phyloP scores from a whole-genome alignment of 1,284 basidiomycete genomes.

The Phenoliferia sp. region DNA sequence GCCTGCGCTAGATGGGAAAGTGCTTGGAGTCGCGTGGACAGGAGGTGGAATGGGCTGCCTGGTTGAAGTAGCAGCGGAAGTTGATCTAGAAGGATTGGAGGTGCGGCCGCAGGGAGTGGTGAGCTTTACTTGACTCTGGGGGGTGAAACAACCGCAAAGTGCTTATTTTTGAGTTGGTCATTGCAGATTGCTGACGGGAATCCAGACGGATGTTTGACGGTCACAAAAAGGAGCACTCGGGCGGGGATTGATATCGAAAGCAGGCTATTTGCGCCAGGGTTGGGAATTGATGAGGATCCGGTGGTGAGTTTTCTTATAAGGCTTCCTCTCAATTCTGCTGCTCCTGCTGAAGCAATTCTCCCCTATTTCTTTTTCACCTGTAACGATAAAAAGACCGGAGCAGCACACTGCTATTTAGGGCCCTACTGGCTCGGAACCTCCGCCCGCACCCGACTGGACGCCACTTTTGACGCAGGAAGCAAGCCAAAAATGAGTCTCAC shows the following conservation, averaged over 20 bases:
- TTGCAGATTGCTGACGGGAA: no score
- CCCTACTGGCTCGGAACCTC: background rate
- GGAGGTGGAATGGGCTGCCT: conserved; percentile 4
- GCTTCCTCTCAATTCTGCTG: background rate
- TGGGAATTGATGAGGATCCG: conserved; percentile 51
- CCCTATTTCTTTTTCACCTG: background rate
- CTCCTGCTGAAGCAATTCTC: background rate
- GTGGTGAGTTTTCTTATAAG: conserved; percentile 38
- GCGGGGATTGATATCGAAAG: conserved; percentile 46
- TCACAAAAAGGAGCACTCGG: background rate
- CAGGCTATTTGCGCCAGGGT: conserved; percentile 52
- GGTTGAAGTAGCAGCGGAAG: background rate
- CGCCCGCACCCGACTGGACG: background rate
- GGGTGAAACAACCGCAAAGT: no score
- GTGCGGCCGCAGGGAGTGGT: background rate
- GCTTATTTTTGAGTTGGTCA: no score
- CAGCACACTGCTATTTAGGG: background rate
- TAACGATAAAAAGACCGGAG: background rate
- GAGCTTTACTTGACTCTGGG: background rate
- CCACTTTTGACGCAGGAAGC: background rate
- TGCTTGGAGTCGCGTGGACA: background rate
- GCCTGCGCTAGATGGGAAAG: background rate
- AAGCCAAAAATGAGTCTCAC: background rate
- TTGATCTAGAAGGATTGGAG: conserved; percentile 8
- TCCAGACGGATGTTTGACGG: background rate